Conservation (phyloP, 345 rosid genomes). For the Laguncularia racemosa region DNA sequence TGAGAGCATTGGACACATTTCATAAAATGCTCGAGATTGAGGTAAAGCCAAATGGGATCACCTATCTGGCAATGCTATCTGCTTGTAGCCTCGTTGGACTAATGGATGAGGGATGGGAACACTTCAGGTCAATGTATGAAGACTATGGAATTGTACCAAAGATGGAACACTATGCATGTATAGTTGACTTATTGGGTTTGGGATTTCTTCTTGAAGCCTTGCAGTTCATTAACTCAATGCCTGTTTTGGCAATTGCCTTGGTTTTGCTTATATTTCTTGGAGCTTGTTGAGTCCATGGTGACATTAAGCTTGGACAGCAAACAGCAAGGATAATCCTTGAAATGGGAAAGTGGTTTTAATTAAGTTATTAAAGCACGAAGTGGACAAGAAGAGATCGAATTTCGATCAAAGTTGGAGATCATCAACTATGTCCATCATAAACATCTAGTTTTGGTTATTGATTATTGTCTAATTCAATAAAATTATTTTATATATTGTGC, state of each 20-base stretch:
- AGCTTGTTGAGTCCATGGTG: slow-evolving; percentile 53
- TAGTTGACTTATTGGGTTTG: slow-evolving; percentile 61
- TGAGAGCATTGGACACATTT: slow-evolving; percentile 49
- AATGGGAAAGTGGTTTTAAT: no score
- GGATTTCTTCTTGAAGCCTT: slow-evolving; percentile 45
- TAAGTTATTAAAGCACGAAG: no score
- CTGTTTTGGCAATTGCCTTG: slow-evolving; percentile 35
- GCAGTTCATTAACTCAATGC: slow-evolving; percentile 49
- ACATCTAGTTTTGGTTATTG: no score
- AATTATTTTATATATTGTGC: no score
- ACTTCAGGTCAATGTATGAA: slow-evolving; percentile 48
- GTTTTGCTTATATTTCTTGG: slow-evolving; percentile 69
- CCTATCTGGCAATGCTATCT: slow-evolving; percentile 58
- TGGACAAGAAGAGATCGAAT: slow-evolving; percentile 49
- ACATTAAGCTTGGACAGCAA: slow-evolving; percentile 43
- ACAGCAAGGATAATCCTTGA: slow-evolving; percentile 53
- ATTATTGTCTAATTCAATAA: no score
- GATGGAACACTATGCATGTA: slow-evolving; percentile 73
- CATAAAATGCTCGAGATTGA: slow-evolving; percentile 37
- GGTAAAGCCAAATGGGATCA: slow-evolving; percentile 49
- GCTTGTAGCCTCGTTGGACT: slow-evolving; percentile 72
- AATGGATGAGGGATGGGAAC: slow-evolving; percentile 57
- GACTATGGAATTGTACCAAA: slow-evolving; percentile 49
- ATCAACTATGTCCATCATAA: no score
- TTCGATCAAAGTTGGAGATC: no score